Percentiles rank a stretch among this genome's conserved stretches.
Conservation (phyloP, 164 flowering plant genomes). For the Cinnamomum micranthum region DNA sequence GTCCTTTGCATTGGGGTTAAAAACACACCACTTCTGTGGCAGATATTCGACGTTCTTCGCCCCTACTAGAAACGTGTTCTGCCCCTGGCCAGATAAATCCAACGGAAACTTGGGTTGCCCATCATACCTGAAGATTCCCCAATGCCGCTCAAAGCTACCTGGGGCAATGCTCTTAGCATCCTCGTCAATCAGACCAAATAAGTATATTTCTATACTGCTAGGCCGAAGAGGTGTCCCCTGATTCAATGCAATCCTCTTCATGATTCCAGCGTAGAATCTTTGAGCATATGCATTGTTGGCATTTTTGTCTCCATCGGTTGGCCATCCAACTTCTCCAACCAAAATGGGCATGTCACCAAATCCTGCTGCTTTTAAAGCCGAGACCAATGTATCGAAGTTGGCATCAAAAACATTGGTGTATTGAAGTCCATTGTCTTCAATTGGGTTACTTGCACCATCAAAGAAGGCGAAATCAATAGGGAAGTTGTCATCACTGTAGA, state of each 20-base stretch:
- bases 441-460: conserved; percentile 30
- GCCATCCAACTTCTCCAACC: conserved; percentile 59
- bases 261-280: conserved; percentile 36
- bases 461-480: conserved; percentile 49
- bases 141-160: conserved; percentile 46
- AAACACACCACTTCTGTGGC: conserved; percentile 34
- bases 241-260: conserved; percentile 24
- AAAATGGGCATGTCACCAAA: conserved; percentile 33
- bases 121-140: conserved; percentile 48
- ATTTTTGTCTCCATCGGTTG: conserved; percentile 43
- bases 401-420: conserved; percentile 49
- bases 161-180: conserved; percentile 47
- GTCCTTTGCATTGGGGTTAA: conserved; percentile 30
- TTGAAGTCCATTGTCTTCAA: conserved; percentile 21
- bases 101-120: conserved; percentile 40
- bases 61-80: conserved; percentile 22
- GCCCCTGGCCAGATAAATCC: conserved; percentile 31
- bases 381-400: conserved; percentile 42
- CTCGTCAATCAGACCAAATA: conserved; percentile 47
- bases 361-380: conserved; percentile 30
- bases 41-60: conserved; percentile 35
- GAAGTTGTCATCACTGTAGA: conserved; percentile 29
- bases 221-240: conserved; percentile 46
- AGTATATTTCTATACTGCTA: conserved; percentile 31
- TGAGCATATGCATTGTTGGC: conserved; percentile 30